Conservation (phyloP, 2,329 filamentous ascomycete genomes). For the Xylariaceae sp. region DNA sequence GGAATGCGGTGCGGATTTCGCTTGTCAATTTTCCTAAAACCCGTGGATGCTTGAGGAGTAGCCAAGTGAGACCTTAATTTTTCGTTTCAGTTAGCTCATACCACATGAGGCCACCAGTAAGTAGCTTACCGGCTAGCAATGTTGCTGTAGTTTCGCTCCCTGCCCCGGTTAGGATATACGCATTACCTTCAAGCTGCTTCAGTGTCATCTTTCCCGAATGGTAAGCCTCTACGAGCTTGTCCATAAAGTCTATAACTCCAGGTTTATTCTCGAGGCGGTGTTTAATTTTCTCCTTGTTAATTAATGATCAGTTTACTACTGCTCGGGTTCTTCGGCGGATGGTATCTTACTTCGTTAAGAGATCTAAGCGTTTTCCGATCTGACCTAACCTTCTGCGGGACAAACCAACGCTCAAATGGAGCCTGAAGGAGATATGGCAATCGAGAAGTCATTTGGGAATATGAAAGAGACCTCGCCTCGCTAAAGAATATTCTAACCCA, state of each 20-base stretch:
- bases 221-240: slow-evolving; percentile 29
- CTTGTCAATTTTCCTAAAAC: slow-evolving; percentile 38
- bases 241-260: slow-evolving; percentile 29
- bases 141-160: slow-evolving; percentile 33
- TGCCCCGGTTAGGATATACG: slow-evolving; percentile 31
- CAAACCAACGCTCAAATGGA: neutral
- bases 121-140: slow-evolving; percentile 21
- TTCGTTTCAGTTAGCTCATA: neutral
- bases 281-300: slow-evolving; percentile 25
- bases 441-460: slow-evolving; percentile 2
- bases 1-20: slow-evolving; percentile 45
- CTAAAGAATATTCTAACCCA: slow-evolving; percentile 17
- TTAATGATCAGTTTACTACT: neutral
- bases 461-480: neutral
- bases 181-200: slow-evolving; percentile 24
- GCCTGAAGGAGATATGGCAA: slow-evolving; percentile 6
- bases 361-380: neutral
- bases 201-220: slow-evolving; percentile 24
- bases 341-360: slow-evolving; percentile 4
- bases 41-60: slow-evolving; percentile 34
- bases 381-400: neutral
- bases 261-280: slow-evolving; percentile 23
- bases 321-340: neutral
- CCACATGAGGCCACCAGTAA: too few species aligned
- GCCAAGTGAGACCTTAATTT: slow-evolving; percentile 21